Percentiles rank a stretch among this genome's conserved stretches.
Evolutionary conservation across 306 rosid species (phyloP).

Genomic region (Castanea mollissima): DNA sequence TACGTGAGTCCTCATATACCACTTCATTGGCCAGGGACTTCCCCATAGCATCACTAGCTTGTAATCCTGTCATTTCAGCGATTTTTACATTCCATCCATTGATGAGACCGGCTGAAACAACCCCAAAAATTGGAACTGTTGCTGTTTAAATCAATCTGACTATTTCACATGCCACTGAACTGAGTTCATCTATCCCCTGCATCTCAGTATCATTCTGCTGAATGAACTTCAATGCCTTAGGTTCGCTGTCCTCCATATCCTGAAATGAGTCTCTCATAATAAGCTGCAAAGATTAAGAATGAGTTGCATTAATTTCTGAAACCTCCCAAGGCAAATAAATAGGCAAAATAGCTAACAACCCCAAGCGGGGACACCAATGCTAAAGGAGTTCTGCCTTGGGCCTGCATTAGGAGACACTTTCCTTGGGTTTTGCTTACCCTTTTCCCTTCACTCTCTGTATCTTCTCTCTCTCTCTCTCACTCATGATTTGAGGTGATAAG

Average conservation of each 20-base stretch:
- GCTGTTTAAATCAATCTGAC: conserved; percentile 51
- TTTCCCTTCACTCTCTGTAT: not conserved
- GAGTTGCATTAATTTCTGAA: too few relatives aligned
- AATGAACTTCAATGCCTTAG: conserved; percentile 27
- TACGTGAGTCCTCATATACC: conserved; percentile 53
- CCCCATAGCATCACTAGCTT: conserved; percentile 54
- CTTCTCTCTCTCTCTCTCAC: conserved; percentile 21
- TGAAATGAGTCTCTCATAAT: conserved; percentile 64
- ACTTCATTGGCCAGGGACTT: conserved; percentile 63
- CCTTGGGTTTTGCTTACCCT: conserved; percentile 68
- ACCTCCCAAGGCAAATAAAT: too few relatives aligned
- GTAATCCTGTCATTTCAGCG: conserved; percentile 62
- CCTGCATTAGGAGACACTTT: conserved; percentile 68
- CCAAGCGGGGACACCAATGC: conserved; percentile 96
- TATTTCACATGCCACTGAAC: conserved; percentile 78
- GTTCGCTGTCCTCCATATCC: conserved; percentile 30
- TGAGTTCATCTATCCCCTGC: conserved; percentile 50
- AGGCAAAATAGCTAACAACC: conserved; percentile 36
- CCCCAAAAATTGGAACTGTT: conserved; percentile 50
- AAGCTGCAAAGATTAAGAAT: conserved; percentile 37
- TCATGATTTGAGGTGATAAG: conserved; percentile 90
- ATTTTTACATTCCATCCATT: conserved; percentile 84
- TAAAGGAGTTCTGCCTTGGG: conserved; percentile 81
- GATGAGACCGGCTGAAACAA: conserved; percentile 54
- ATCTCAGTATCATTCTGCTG: conserved; percentile 1